Base-by-base conservation (phyloP, 768 basidiomycete genomes). In the Trametes gibbosa region DNA sequence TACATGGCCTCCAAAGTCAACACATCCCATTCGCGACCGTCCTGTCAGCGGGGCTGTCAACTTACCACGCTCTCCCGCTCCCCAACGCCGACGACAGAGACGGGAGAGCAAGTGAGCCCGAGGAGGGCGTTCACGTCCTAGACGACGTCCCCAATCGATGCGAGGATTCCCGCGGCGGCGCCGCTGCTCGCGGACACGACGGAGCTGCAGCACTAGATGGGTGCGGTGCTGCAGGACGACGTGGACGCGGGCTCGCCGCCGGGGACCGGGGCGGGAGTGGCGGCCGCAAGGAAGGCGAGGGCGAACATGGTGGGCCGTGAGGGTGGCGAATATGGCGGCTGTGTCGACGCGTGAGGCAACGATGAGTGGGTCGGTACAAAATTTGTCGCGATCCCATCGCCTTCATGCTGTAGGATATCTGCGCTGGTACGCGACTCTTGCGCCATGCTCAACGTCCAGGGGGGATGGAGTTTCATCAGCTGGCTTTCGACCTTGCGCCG, bases 31-130 rank as follows among this genome's bases (percentile, higher is more conserved):
- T 39, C 37, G 4, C 37, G 16, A 39, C 6, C 37, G 13, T 5
- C 37, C 3, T 39, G 37, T 17, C 10, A 14, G 13, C 16, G 29
- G 10, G 5, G 29, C 29, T 32, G 29, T 32, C 4, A 32, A 39
- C 37, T 17, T 39, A 39, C 37, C 56, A 58, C 1, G 21, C 17
- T 9, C 21, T 34, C 40, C 61, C 43, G 19, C 50, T n/a, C 35
- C 1, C 61, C 61, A 34, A 62, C 53, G 24, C 61, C 63, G 48
- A 59, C 21, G 42, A 65, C 56, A 48, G 47, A 59, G 59, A 62
- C 63, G 25, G 66, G 62, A 14, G 56, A 50, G 59, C 64, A 67
- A 37, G 27, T 37, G 48, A 65, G 46, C n/a, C 66, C 64, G 23
- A 67, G 39, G 27, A 54, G 45, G 25, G 56, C 63, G 48, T 58